Conservation (phyloP, 1,139 yeast species). For the Sugiyamaella japonica region DNA sequence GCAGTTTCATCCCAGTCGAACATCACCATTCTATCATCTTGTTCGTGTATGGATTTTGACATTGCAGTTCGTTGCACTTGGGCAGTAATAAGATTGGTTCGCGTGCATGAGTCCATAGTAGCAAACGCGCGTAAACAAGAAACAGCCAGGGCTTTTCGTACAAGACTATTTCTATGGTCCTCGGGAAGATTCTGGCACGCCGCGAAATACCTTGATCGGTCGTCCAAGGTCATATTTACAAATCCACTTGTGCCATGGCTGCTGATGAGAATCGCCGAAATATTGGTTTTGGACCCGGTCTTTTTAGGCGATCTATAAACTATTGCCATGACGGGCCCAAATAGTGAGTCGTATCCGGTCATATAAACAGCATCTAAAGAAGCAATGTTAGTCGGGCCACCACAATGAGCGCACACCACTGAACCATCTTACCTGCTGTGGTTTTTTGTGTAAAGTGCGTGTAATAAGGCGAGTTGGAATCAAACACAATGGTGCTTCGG, state of each 20-base stretch:
- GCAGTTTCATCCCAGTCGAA: conserved; percentile 65
- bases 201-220: conserved; percentile 68
- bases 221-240: conserved; percentile 59
- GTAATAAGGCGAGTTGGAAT: conserved; percentile 40
- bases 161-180: conserved; percentile 54
- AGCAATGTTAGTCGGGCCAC: conserved; percentile 1
- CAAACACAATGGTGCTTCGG: conserved; percentile 31
- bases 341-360: conserved; percentile 40
- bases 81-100: conserved; percentile 27
- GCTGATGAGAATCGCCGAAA: conserved; percentile 64
- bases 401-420: neutral
- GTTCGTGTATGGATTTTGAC: neutral
- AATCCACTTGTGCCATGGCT: conserved; percentile 68
- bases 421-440: conserved; percentile 25
- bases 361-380: conserved; percentile 41
- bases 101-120: conserved; percentile 44
- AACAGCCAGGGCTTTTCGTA: conserved; percentile 74
- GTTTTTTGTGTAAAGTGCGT: conserved; percentile 30
- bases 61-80: conserved; percentile 20
- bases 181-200: conserved; percentile 70
- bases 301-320: conserved; percentile 31
- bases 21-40: conserved; percentile 17
- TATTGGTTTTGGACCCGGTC: conserved; percentile 31
- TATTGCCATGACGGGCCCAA: conserved; percentile 40
- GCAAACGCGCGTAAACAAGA: conserved; percentile 69